Evolutionary conservation across 768 basidiomycete genomes (phyloP), one percentile per base, ranked within the genome.

Genomic region (Amyloporia xantha): DNA sequence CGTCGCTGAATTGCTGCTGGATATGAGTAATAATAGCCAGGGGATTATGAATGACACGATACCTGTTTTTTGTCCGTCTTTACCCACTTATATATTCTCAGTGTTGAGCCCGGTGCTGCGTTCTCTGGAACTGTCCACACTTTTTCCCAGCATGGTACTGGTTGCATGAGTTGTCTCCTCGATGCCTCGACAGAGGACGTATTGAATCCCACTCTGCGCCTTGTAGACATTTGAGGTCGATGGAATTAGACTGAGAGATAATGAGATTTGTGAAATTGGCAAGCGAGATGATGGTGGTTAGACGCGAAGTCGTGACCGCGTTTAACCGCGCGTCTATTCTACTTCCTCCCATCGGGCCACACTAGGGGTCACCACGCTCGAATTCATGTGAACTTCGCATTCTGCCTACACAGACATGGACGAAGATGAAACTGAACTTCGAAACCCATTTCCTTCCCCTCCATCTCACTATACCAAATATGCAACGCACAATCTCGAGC

Each of bases 371-470:
- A n/a, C n/a, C n/a, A n/a, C n/a, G n/a, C n/a, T n/a, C n/a, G n/a
- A n/a, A n/a, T n/a, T n/a, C n/a, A n/a, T n/a, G n/a, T n/a, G n/a
- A n/a, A n/a, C n/a, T n/a, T n/a, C n/a, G n/a, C n/a, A n/a, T n/a
- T n/a, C n/a, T n/a, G n/a, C 9, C 7, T 33, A 33, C 15, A 33
- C 24, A 43, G 5, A 43, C 9, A 82, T 82, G 79, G 79, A 83
- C 35, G 83, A 86, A 51, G 82, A 88, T 53, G 83, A 84, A 48
- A 75, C 81, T 48, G 86, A 89, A 57, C 72, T 91, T 40, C 78
- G 84, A 59, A 91, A 89, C 66, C 89, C 87, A 9, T 95, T 94
- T 63, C 92, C 92, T 21, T 87, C 87, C 4, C 91, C 91, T 0
- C 89, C 91, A 0, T 86, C 86, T 12, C 86, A 88, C 61, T 91